Conservation (phyloP, 345 rosid species). For the Populus davidiana region DNA sequence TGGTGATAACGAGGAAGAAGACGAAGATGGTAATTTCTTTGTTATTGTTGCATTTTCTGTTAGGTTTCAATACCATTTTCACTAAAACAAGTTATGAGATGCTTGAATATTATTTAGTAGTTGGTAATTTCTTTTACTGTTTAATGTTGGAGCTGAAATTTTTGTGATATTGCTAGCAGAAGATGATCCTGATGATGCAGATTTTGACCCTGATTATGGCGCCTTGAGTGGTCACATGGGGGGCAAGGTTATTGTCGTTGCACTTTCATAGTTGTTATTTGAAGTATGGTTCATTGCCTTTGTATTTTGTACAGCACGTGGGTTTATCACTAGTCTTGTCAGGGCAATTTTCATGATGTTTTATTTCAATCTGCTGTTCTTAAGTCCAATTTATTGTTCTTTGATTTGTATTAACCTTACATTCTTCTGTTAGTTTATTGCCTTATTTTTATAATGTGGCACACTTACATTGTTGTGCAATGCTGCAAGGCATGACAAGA, state of each 20-base stretch:
- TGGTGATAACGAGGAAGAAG: slow-evolving; percentile 76
- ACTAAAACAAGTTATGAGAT: neutral
- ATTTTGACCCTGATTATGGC: slow-evolving; percentile 82
- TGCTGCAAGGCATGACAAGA: neutral
- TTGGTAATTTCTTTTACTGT: slow-evolving; percentile 6
- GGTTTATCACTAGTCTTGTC: neutral
- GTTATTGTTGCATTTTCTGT: slow-evolving; percentile 12
- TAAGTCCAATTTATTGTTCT: neutral
- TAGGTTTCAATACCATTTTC: neutral
- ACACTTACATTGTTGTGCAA: neutral
- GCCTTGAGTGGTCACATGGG: slow-evolving; percentile 35
- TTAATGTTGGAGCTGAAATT: slow-evolving; percentile 8
- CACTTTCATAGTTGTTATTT: neutral
- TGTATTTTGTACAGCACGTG: neutral
- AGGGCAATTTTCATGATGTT: neutral
- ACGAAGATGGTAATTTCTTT: slow-evolving; percentile 72
- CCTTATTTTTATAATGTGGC: neutral
- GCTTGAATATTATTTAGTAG: neutral
- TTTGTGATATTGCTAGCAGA: slow-evolving; percentile 51
- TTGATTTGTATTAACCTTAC: neutral
- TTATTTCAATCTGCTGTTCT: neutral
- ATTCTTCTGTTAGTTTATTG: neutral
- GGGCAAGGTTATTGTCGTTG: slow-evolving; percentile 52
- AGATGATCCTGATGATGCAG: slow-evolving; percentile 98
- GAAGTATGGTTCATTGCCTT: neutral